Evolutionary conservation across 2,329 filamentous ascomycete genomes (phyloP).

Genomic region (Cytospora leucostoma): DNA sequence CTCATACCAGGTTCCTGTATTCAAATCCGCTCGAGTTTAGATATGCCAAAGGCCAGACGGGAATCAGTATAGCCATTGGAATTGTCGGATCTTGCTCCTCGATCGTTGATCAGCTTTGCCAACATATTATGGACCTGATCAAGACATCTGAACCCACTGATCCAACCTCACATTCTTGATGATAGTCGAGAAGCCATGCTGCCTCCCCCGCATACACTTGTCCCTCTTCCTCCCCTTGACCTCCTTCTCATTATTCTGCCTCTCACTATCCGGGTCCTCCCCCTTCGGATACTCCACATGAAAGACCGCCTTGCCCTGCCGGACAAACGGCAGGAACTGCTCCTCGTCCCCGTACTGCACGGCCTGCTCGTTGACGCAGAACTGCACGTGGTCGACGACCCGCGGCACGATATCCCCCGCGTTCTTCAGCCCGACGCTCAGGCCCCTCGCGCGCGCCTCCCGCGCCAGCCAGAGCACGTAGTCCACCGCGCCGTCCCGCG

Average conservation of each 20-base stretch:
- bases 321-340: slow-evolving; percentile 50
- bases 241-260: slow-evolving; percentile 39
- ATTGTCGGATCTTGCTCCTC: too few species aligned
- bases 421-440: slow-evolving; percentile 60
- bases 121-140: background rate
- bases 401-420: slow-evolving; percentile 49
- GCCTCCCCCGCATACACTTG: slow-evolving; percentile 30
- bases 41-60: too few species aligned
- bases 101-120: background rate
- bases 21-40: too few species aligned
- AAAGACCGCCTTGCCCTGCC: slow-evolving; percentile 58
- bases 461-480: slow-evolving; percentile 54
- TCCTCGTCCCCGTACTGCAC: slow-evolving; percentile 54
- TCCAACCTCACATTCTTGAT: slow-evolving; percentile 27
- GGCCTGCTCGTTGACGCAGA: slow-evolving; percentile 61
- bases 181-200: slow-evolving; percentile 25
- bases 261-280: slow-evolving; percentile 24
- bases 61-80: too few species aligned
- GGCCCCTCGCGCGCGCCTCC: slow-evolving; percentile 45
- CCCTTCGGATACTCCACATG: slow-evolving; percentile 61
- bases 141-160: slow-evolving; percentile 25
- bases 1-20: too few species aligned
- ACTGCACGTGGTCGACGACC: slow-evolving; percentile 47
- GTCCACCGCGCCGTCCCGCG: slow-evolving; percentile 46
- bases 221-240: slow-evolving; percentile 38